Percentiles rank a stretch among this genome's conserved stretches.
These are phyloP conservation scores for Aureobasidium zeae DNA, from an alignment of 2,329 filamentous ascomycete genomes.

Conservation along the genomic window DNA sequence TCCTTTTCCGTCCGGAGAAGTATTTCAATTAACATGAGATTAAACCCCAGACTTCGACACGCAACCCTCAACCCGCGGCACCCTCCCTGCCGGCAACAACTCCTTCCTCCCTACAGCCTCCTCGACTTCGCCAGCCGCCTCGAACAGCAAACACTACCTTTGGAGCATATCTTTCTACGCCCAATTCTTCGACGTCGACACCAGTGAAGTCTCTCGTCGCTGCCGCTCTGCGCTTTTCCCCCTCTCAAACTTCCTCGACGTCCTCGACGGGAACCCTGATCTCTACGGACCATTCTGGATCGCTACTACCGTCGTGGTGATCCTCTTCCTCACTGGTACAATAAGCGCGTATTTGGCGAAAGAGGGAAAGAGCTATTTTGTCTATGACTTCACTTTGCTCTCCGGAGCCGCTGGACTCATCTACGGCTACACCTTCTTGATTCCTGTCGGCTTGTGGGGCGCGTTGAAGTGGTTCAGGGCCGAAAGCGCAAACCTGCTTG, in stretches of 20 bases:
- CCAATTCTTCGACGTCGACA: conserved; percentile 98
- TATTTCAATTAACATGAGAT: not conserved
- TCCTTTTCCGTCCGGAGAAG: not conserved
- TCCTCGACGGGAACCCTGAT: conserved; percentile 92
- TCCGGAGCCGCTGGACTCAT: conserved; percentile 85
- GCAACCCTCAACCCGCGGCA: conserved; percentile 42
- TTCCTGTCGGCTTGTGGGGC: conserved; percentile 78
- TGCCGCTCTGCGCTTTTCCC: conserved; percentile 87
- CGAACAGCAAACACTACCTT: conserved; percentile 63
- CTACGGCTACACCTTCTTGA: conserved; percentile 82
- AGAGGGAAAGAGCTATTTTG: conserved; percentile 60
- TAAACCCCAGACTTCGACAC: conserved; percentile 53
- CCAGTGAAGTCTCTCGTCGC: conserved; percentile 73
- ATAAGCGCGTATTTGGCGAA: conserved; percentile 81
- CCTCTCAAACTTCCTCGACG: conserved; percentile 88
- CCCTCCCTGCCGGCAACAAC: conserved; percentile 35
- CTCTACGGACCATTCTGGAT: conserved; percentile 98
- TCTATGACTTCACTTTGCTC: conserved; percentile 82
- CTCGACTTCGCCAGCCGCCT: conserved; percentile 22
- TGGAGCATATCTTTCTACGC: conserved; percentile 92
- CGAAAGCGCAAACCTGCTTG: conserved; percentile 83
- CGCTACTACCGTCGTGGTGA: conserved; percentile 91
- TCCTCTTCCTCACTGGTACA: conserved; percentile 88
- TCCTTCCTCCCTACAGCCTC: conserved; percentile 31
- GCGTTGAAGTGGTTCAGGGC: conserved; percentile 92